phyloP scores from a whole-genome alignment of 306 rosid species.

The Neltuma alba region DNA sequence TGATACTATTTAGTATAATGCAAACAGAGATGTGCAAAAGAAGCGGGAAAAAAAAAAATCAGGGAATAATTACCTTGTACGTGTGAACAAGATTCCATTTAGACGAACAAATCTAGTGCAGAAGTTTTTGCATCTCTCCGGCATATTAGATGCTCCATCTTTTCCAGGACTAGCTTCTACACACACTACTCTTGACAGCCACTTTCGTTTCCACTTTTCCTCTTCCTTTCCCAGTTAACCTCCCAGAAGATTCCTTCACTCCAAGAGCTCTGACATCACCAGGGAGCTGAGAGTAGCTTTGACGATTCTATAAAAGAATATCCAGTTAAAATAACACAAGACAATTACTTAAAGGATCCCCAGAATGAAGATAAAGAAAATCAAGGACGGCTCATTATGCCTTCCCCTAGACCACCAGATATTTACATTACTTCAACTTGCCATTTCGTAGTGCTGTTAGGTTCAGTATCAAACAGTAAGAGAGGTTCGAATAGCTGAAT shows the following conservation, averaged over 20 bases:
- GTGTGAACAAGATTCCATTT: conserved; percentile 92
- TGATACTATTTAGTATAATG: neutral
- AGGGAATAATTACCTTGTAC: conserved; percentile 68
- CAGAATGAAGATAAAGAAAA: conserved; percentile 17
- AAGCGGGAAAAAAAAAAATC: neutral
- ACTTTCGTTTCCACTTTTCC: conserved; percentile 62
- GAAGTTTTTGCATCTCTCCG: conserved; percentile 62
- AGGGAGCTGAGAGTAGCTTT: conserved; percentile 69
- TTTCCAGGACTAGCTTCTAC: conserved; percentile 47
- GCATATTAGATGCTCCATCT: conserved; percentile 52
- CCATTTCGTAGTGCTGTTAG: neutral
- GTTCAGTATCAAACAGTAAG: conserved; percentile 15
- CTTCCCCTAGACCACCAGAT: neutral
- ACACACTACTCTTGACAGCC: conserved; percentile 47
- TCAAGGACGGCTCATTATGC: conserved; percentile 7
- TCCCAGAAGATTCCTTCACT: conserved; percentile 60
- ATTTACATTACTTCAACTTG: conserved; percentile 12
- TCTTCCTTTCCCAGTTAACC: conserved; percentile 63
- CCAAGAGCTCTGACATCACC: conserved; percentile 61
- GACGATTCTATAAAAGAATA: conserved; percentile 73
- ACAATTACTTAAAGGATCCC: neutral
- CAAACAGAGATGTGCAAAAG: neutral
- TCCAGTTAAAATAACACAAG: neutral
- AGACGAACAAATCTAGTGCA: conserved; percentile 83
- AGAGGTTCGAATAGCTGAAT: conserved; percentile 14